Base-by-base conservation (phyloP, 306 rosid species). In the Styphnolobium japonicum region DNA sequence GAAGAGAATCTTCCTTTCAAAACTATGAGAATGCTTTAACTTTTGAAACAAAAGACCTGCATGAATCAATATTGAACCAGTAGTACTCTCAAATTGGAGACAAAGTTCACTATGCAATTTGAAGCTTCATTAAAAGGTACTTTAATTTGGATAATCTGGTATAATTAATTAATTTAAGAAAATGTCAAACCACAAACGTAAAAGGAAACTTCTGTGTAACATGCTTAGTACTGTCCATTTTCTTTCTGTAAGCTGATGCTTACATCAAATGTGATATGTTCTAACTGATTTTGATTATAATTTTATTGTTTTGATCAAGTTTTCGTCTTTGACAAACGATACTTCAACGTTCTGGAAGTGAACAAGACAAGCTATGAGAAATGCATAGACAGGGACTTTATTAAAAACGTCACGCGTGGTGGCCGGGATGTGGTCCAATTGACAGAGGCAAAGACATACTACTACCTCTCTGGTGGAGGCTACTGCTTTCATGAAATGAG, bases 401-500 rank as follows among this genome's bases (percentile, higher is more conserved):
- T 91, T 0, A 80, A 42, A 18, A 94, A 94, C 85, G 57, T 86
- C 9, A 92, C 97, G 0, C 84, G 82, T 0, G 98, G 94, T 2
- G 98, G 97, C 0, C 84, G 97, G 0, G 97, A 94, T 1, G 98
- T 94, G 76, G 89, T 83, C 48, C 82, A 92, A 19, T 52, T 92
- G 25, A 82, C 65, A 0, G 92, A 90, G 76, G 64, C 83, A 11
- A 81, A 58, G 43, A 85, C 88, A 0, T 92, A 94, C 61, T 94
- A 89, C 78, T 94, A 62, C 81, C 42, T 90, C 39, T 62, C 89
- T 0, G 43, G 89, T 0, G 94, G 94, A 51, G 96, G 96, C 6
- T 92, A 90, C 71, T 94, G 96, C 79, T 94, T 63, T 19, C 88
- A 89, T 3, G 92, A 93, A 19, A 89, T 92, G 94, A 90, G 62